Evolutionary conservation across 176 grass and related monocot species (phyloP), one percentile per base, ranked within the genome.

Genomic region (Lolium perenne): DNA sequence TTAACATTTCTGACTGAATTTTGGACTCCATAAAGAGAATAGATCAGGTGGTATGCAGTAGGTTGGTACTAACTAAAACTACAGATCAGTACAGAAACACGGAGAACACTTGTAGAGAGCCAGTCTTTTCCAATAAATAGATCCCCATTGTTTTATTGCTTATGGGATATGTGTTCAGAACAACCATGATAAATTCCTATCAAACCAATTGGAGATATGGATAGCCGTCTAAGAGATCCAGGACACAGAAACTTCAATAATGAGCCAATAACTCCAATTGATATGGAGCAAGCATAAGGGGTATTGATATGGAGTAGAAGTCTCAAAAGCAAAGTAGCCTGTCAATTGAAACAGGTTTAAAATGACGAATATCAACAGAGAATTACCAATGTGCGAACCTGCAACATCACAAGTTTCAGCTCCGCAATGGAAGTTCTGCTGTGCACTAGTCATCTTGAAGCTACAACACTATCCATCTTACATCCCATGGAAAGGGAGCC

Each of bases 391-490:
- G 53, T 60, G 50, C 48, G 59, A 60, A 84, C 43, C 29, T 53
- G 84, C 41, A 89, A 38, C 16, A 76, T 66, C 68, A 87, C 15
- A 74, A 65, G 75, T 58, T 84, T 80, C 40, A 74, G 10, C 59
- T 48, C 58, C 20, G 16, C 15, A 78, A 18, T 75, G 60, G 22
- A 84, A 87, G 51, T 16, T 66, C 69, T 83, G 47, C 80, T 57
- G 12, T 75, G 57, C 81, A 74, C 40, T 87, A 8, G 38, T 83
- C 84, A 91, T 84, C 54, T 80, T 68, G 65, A 43, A 87, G 66
- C 84, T 87, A 80, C 84, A 87, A 73, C 38, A 76, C 41, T 80
- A 83, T 90, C 68, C 23, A 83, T 74, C 23, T 87, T 56, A 74
- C 48, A 79, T 87, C 59, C 46, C 7, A 49, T 68, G 48, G 41